phyloP scores from a whole-genome alignment of 805 yeast genomes.

The Metschnikowia chrysomelidarum region DNA sequence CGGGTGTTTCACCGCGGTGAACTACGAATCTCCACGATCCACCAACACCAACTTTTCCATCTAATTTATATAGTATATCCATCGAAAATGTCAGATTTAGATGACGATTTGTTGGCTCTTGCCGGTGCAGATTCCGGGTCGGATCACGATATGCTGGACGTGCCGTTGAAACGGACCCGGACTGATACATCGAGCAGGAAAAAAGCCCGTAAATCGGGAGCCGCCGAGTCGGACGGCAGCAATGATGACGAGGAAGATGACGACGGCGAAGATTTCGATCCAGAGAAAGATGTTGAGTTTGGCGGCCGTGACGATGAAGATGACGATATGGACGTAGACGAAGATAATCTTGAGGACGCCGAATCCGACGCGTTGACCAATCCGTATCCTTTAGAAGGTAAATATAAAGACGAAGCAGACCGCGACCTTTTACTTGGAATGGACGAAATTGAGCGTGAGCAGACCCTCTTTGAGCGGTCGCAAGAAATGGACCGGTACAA shows the following conservation, averaged over 20 bases:
- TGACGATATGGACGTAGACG: slow-evolving; percentile 16
- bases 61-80: no score
- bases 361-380: slow-evolving; percentile 35
- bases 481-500: slow-evolving; percentile 88
- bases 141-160: slow-evolving; percentile 37
- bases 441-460: slow-evolving; percentile 93
- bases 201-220: slow-evolving; percentile 24
- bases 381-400: slow-evolving; percentile 94
- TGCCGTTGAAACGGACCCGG: slow-evolving; percentile 32
- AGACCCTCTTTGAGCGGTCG: slow-evolving; percentile 84
- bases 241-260: slow-evolving; percentile 24
- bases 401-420: slow-evolving; percentile 81
- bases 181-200: slow-evolving; percentile 14
- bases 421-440: slow-evolving; percentile 59
- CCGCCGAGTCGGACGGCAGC: slow-evolving; percentile 20
- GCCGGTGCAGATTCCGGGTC: slow-evolving; percentile 57
- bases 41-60: no score
- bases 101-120: slow-evolving; percentile 92
- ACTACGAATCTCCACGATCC: no score
- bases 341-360: slow-evolving; percentile 20
- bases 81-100: slow-evolving; percentile 76
- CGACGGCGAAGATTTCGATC: slow-evolving; percentile 19
- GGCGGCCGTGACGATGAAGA: slow-evolving; percentile 24
- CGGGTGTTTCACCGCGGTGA: no score
- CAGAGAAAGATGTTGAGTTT: slow-evolving; percentile 29